A percentile compares a stretch with the other conserved stretches of the same genome.
Conservation (phyloP, 768 basidiomycete genomes). For the Leccinum variicolor region DNA sequence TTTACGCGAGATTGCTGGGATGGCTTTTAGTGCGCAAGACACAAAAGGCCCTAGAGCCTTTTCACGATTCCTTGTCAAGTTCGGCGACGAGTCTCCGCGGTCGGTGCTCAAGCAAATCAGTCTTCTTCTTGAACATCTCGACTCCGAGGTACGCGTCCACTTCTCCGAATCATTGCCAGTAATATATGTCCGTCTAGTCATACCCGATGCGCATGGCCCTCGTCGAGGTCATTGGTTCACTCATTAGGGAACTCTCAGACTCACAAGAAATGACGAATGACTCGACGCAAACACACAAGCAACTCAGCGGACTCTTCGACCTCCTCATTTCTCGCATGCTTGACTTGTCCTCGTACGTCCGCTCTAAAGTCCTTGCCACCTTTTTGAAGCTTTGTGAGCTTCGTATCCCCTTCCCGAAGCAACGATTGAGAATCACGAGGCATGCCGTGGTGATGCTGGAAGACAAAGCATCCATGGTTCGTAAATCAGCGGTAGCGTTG, state of each 20-base stretch:
- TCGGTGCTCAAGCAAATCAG: constrained; percentile 87
- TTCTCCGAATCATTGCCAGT: not conserved
- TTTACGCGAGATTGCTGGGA: constrained; percentile 80
- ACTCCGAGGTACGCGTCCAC: constrained; percentile 72
- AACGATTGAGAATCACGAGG: constrained; percentile 70
- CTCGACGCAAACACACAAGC: constrained; percentile 52
- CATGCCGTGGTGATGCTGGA: constrained; percentile 79
- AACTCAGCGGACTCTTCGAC: constrained; percentile 78
- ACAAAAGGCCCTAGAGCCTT: constrained; percentile 85
- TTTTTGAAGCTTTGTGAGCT: constrained; percentile 76
- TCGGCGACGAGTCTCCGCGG: constrained; percentile 77
- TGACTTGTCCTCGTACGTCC: constrained; percentile 88
- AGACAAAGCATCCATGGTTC: constrained; percentile 87
- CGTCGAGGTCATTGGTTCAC: constrained; percentile 82
- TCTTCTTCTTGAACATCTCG: constrained; percentile 78
- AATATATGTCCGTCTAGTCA: constrained; percentile 47
- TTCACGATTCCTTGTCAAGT: constrained; percentile 76
- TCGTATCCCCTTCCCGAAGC: constrained; percentile 79
- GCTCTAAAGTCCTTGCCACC: constrained; percentile 80
- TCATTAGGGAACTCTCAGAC: constrained; percentile 77
- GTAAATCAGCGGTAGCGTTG: constrained; percentile 77
- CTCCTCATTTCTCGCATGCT: constrained; percentile 84
- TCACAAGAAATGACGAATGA: constrained; percentile 47
- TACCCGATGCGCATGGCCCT: constrained; percentile 97
- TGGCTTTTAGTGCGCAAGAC: constrained; percentile 76